Base-by-base conservation (phyloP, 2,329 filamentous ascomycete genomes). In the Sarocladium oryzae region DNA sequence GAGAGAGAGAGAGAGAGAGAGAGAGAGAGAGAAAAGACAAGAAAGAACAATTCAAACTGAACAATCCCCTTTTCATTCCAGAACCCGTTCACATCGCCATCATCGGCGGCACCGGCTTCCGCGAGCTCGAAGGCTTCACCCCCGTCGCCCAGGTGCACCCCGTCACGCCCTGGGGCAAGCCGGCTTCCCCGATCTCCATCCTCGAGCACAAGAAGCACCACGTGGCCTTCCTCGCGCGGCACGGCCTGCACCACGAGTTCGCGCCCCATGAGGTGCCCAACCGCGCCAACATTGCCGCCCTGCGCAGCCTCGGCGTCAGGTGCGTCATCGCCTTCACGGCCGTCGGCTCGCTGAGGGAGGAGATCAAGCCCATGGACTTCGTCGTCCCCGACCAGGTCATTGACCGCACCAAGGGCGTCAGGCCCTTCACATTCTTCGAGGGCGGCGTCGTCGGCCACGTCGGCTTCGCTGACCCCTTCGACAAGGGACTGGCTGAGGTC, bases 221-320 rank as follows among this genome's bases (percentile, higher is more conserved):
- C 56, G 81, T 99, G 56, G 93, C 93, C 52, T 99, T 99, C 76
- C 82, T 99, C 59, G 89, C 91, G 56, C 89, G 93, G 40, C 93
- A 99, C 71, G 93, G 93, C 58, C 67, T 83, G 11, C 78, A 93
- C 79, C 93, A 99, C 74, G 81, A 96, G 69, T 78, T 88, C 58
- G 89, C 91, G 5, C 93, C 93, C 0, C 91, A 96, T 65, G 93
- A 99, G 71, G 88, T 99, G n/a, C 90, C 91, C 54, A 82, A 85
- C 58, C 89, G 89, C 56, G 93, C 93, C 70, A 99, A 97, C 75
- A 95, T 99, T 63, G 92, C 93, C n/a, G 93, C 93, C n/a, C 78
- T 99, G 56, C 85, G 93, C 57, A 84, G 82, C 61, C 77, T 99
- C 55, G 93, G 93, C 58, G 93, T 97, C 41, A 85, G 91, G 63